Conservation (phyloP, 441 rosid species). For the Aquilaria agallochum region DNA sequence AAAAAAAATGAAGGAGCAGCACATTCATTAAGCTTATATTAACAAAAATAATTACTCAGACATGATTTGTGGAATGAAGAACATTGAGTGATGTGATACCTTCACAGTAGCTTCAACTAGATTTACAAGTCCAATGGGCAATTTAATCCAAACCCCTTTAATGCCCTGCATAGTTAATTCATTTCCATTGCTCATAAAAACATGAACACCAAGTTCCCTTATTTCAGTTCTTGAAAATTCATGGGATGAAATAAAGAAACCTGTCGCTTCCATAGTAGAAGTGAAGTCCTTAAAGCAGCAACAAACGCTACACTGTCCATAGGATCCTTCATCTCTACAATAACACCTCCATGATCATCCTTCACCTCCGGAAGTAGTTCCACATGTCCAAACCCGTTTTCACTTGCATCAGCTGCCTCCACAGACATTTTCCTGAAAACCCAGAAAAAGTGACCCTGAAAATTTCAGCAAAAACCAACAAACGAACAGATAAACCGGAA, state of each 20-base stretch:
- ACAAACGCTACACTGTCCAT: slow-evolving; percentile 47
- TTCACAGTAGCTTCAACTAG: slow-evolving; percentile 72
- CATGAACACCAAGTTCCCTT: too few relatives aligned
- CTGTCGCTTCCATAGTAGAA: slow-evolving; percentile 63
- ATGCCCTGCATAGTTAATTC: slow-evolving; percentile 49
- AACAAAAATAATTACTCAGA: too few relatives aligned
- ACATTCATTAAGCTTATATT: too few relatives aligned
- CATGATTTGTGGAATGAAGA: too few relatives aligned
- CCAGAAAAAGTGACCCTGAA: too few relatives aligned
- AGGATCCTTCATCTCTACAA: slow-evolving; percentile 59
- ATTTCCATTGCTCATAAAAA: too few relatives aligned
- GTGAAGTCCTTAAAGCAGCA: slow-evolving; percentile 46
- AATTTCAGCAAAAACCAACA: too few relatives aligned
- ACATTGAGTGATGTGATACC: slow-evolving; percentile 26
- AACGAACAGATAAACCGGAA: too few relatives aligned
- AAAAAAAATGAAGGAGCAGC: too few relatives aligned
- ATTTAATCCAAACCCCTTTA: slow-evolving; percentile 77
- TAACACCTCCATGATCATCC: slow-evolving; percentile 68
- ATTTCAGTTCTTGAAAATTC: too few relatives aligned
- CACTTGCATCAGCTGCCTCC: slow-evolving; percentile 1
- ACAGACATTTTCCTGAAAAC: too few relatives aligned
- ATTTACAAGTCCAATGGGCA: slow-evolving; percentile 65
- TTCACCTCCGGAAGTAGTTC: slow-evolving; percentile 38
- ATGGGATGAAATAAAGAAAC: slow-evolving; percentile 6
- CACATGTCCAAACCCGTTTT: slow-evolving; percentile 21